Percentiles rank a stretch among this genome's conserved stretches.
phyloP scores from a whole-genome alignment of 257 asterid genomes.

The Avicennia marina region DNA sequence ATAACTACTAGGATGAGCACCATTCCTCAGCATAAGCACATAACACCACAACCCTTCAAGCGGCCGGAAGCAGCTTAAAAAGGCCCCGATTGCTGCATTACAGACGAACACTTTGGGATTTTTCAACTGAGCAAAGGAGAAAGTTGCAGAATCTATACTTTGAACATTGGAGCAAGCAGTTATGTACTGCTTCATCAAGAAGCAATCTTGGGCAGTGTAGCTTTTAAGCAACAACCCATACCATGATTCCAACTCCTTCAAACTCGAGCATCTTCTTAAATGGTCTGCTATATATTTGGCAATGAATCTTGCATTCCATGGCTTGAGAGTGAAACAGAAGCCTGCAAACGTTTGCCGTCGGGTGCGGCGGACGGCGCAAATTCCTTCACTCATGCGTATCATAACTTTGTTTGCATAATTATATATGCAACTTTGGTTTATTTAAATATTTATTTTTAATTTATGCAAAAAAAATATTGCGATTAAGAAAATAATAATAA shows the following conservation, averaged over 20 bases:
- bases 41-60: slow-evolving; percentile 34
- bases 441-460: no score
- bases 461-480: no score
- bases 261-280: slow-evolving; percentile 43
- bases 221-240: slow-evolving; percentile 45
- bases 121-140: slow-evolving; percentile 39
- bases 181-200: slow-evolving; percentile 63
- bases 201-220: slow-evolving; percentile 53
- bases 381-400: no score
- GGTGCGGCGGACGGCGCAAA: no score
- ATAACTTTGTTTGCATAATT: no score
- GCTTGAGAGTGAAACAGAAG: slow-evolving; percentile 33
- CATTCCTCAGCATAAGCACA: slow-evolving; percentile 45
- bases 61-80: slow-evolving; percentile 44
- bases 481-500: no score
- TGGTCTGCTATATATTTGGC: slow-evolving; percentile 25
- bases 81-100: slow-evolving; percentile 53
- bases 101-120: slow-evolving; percentile 57
- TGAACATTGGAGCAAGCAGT: slow-evolving; percentile 49
- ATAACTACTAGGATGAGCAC: slow-evolving; percentile 48
- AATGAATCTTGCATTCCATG: slow-evolving; percentile 20
- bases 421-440: no score
- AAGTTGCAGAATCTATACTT: slow-evolving; percentile 35
- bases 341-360: no score
- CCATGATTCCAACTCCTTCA: slow-evolving; percentile 54